A percentile compares a stretch with the other conserved stretches of the same genome.
Conservation (phyloP, 306 rosid species). For the Lupinus albus region DNA sequence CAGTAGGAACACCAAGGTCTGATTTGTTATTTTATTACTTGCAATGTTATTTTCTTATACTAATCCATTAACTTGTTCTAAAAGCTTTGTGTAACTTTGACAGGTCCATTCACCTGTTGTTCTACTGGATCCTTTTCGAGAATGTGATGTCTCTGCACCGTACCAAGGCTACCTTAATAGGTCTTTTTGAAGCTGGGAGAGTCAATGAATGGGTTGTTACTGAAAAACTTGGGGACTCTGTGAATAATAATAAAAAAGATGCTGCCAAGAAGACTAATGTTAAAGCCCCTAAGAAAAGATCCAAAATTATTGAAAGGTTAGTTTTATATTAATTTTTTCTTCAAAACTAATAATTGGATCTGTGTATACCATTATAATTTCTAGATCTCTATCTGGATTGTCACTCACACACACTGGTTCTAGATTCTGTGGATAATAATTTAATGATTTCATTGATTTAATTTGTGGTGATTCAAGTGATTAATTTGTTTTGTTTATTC, state of each 20-base stretch:
- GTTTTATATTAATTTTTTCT: neutral
- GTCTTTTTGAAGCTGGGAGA: conserved; percentile 80
- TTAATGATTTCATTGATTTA: conserved; percentile 39
- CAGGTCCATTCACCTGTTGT: conserved; percentile 93
- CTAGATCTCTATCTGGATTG: conserved; percentile 26
- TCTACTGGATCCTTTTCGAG: conserved; percentile 98
- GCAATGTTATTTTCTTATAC: neutral
- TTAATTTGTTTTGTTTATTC: conserved; percentile 21
- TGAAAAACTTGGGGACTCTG: conserved; percentile 90
- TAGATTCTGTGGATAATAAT: conserved; percentile 32
- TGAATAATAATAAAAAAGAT: conserved; percentile 72
- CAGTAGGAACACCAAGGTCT: conserved; percentile 99
- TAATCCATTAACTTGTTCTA: neutral
- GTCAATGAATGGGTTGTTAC: conserved; percentile 99
- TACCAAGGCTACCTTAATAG: conserved; percentile 88
- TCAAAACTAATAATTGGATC: conserved; percentile 16
- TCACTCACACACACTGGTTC: conserved; percentile 25
- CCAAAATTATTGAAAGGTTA: conserved; percentile 78
- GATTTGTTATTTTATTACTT: neutral
- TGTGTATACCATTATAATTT: conserved; percentile 26
- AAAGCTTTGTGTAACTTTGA: conserved; percentile 26
- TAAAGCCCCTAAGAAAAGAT: conserved; percentile 59
- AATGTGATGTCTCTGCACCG: conserved; percentile 98
- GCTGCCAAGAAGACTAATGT: conserved; percentile 63
- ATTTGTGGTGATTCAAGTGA: conserved; percentile 25